These are phyloP conservation scores for Tricholoma hemisulphureum DNA, from an alignment of 768 basidiomycete species.

Conservation along the genomic window DNA sequence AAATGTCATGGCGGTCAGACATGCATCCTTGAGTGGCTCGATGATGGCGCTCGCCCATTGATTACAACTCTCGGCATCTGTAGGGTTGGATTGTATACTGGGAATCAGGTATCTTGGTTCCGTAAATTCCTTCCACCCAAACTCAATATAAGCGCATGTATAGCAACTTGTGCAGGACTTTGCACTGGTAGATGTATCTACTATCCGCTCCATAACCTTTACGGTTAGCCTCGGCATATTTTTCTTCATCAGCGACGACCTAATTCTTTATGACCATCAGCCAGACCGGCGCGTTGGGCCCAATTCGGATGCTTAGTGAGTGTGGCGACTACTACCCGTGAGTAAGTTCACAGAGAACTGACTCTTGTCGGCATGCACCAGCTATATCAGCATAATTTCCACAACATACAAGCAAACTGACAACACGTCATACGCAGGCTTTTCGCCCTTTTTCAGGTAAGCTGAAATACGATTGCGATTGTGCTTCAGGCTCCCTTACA, in stretches of 20 bases:
- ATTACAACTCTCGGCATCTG: conserved; percentile 50
- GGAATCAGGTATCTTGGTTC: conserved; percentile 43
- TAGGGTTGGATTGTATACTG: conserved; percentile 57
- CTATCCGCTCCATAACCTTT: conserved; percentile 48
- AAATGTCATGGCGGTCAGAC: conserved; percentile 53
- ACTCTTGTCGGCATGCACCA: conserved; percentile 21
- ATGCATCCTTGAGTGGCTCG: conserved; percentile 60
- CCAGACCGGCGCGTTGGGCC: conserved; percentile 57
- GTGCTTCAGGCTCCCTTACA: background rate
- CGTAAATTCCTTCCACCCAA: background rate
- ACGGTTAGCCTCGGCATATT: conserved; percentile 40
- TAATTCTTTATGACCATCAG: conserved; percentile 28
- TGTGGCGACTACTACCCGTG: background rate
- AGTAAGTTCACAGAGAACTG: background rate
- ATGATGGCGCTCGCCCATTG: conserved; percentile 56
- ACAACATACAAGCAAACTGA: conserved; percentile 30
- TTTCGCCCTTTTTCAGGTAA: conserved; percentile 58
- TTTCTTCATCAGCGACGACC: background rate
- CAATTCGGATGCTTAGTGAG: conserved; percentile 59
- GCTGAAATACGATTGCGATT: conserved; percentile 16
- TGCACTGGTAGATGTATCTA: conserved; percentile 52
- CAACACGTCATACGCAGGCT: conserved; percentile 35
- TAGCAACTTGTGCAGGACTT: conserved; percentile 62
- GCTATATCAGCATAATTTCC: conserved; percentile 62
- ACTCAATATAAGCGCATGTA: background rate